phyloP scores from a whole-genome alignment of 495 filamentous ascomycete species.

The Talaromyces trachyspermus region DNA sequence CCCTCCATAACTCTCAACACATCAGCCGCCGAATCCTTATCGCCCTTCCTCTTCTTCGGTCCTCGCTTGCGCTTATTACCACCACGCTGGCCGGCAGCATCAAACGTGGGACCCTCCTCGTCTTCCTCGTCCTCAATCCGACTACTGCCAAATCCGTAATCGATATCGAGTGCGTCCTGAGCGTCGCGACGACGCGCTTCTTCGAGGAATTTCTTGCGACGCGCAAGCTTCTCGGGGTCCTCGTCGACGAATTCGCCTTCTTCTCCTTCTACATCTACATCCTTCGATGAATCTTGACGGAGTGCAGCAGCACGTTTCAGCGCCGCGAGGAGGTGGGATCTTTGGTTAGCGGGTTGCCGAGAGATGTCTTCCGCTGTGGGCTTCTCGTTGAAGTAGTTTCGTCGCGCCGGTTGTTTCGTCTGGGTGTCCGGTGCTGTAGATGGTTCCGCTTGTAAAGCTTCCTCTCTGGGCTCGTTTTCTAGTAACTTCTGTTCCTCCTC shows the following conservation, averaged over 20 bases:
- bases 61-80: slow-evolving; percentile 70
- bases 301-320: slow-evolving; percentile 77
- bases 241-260: slow-evolving; percentile 37
- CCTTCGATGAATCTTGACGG: slow-evolving; percentile 39
- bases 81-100: slow-evolving; percentile 44
- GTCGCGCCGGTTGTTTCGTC: slow-evolving; percentile 20
- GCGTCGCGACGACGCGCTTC: slow-evolving; percentile 48
- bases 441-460: slow-evolving; percentile 5
- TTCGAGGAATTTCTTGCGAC: slow-evolving; percentile 67
- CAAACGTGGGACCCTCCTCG: slow-evolving; percentile 62
- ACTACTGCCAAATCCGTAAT: slow-evolving; percentile 86
- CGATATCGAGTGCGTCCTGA: slow-evolving; percentile 85
- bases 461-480: too few relatives aligned
- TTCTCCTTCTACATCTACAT: slow-evolving; percentile 31
- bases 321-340: slow-evolving; percentile 80
- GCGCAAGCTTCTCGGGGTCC: slow-evolving; percentile 47
- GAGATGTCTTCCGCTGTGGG: slow-evolving; percentile 33
- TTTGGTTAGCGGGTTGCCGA: slow-evolving; percentile 47
- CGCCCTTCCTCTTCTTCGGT: slow-evolving; percentile 79
- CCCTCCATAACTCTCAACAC: slow-evolving; percentile 74
- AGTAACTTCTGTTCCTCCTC: slow-evolving; percentile 27
- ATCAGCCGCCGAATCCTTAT: slow-evolving; percentile 73
- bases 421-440: not conserved
- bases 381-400: slow-evolving; percentile 35
- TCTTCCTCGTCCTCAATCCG: slow-evolving; percentile 78